Evolutionary conservation across 129 eudicot genomes (phyloP).

Genomic region (Flaveria brownii): DNA sequence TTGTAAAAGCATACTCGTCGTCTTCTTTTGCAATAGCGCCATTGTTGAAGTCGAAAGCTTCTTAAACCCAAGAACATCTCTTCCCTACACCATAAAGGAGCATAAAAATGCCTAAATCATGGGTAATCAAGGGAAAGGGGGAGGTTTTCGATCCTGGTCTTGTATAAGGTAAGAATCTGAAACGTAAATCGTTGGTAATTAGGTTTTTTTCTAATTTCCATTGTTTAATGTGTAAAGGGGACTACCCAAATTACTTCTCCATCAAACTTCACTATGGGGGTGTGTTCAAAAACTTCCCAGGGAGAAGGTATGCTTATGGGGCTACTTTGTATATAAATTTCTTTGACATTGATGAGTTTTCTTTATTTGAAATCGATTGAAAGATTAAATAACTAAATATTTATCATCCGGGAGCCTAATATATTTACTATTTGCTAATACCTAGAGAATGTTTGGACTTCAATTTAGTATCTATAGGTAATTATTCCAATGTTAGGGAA

Average conservation of each 20-base stretch:
- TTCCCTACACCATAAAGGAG: no score
- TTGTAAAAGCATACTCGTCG: no score
- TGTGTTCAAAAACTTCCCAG: not conserved
- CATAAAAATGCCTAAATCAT: not conserved
- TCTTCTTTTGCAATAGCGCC: no score
- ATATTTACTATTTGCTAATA: not conserved
- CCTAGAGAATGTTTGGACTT: not conserved
- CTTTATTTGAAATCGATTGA: not conserved
- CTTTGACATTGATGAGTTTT: not conserved
- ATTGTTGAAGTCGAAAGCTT: not conserved
- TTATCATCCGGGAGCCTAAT: not conserved
- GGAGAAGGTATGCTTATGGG: not conserved
- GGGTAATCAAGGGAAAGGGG: not conserved
- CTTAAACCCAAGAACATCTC: no score
- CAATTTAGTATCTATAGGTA: not conserved
- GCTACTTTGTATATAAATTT: not conserved
- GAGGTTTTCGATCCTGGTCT: not conserved
- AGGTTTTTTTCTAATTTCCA: no score
- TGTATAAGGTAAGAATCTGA: not conserved
- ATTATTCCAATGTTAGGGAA: not conserved
- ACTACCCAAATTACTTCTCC: not conserved
- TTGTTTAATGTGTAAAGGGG: not conserved
- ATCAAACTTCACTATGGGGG: not conserved
- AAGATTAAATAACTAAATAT: not conserved
- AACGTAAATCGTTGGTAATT: no score